Evolutionary conservation across 2,329 filamentous ascomycete species (phyloP), one percentile per base, ranked within the genome.

Genomic region (Zarea fungicola): DNA sequence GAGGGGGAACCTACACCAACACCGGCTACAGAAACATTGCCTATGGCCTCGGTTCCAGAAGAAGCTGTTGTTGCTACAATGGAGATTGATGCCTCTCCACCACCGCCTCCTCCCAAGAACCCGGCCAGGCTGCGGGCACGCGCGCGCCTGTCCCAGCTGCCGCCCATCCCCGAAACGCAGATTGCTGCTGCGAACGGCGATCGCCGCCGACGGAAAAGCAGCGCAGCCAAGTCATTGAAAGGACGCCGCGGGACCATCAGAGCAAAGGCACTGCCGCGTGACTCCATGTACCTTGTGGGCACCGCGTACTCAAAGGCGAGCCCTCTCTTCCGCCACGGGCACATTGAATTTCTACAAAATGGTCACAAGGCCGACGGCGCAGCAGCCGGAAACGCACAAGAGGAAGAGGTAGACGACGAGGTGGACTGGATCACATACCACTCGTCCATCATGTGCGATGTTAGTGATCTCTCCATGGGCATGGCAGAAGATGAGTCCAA

Each of bases 381-480:
- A 8, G 21, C 21, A 14, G 22, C 6, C 5, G 37, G 16, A 7
- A 6, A 26, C 11, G 21, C 13, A 9, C 2, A 22, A 11, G 23
- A 3, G 8, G 44, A 35, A 22, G 9, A 63, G 66, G 21, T 55
- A 62, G 49, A 69, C 65, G 50, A 64, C 62, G 18, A 66, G 25
- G 62, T 83, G 4, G 80, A 84, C 66, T 83, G 80, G 80, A 80
- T 76, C 6, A 79, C 80, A 4, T 84, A 83, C 59, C 80, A 84
- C 62, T 81, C 83, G 73, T 80, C 81, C 14, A 81, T 83, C 7
- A 28, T 78, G 0, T 79, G 80, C 35, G 77, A 76, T 5, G 75
- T 76, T 2, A 76, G 75, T 25, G 77, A 79, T 54, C 67, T 77
- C 37, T 67, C 71, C 44, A 64, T 65, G 16, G 76, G 75, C 43